Conservation (phyloP, 768 basidiomycete genomes). For the Mycena maculata region DNA sequence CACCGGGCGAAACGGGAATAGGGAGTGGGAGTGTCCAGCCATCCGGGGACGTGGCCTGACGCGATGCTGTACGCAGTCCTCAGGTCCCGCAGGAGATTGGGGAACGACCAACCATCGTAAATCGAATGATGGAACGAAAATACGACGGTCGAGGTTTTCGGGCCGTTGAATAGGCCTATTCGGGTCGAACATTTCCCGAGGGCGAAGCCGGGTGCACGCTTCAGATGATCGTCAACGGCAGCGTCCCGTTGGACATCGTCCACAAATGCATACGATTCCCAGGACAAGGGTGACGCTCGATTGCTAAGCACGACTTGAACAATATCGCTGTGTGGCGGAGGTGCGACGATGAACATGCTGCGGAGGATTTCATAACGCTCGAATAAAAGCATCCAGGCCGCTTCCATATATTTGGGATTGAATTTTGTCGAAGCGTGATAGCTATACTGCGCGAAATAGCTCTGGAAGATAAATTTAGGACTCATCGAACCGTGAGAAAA, state of each 20-base stretch:
- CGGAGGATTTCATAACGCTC: constrained; percentile 12
- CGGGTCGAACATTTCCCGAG: constrained; percentile 8
- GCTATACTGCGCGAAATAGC: constrained; percentile 13
- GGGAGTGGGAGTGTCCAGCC: background rate
- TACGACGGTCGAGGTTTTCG: background rate
- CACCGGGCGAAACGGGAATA: constrained; percentile 12
- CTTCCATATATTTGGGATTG: background rate
- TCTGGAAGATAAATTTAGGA: background rate
- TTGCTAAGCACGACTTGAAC: constrained; percentile 5
- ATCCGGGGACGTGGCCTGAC: background rate
- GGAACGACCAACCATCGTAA: constrained; percentile 3
- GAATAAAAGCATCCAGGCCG: constrained; percentile 1
- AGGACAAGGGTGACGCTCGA: background rate
- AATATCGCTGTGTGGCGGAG: constrained; percentile 11
- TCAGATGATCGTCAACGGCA: background rate
- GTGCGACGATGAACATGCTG: constrained; percentile 9
- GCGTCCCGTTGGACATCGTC: background rate
- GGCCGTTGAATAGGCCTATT: background rate
- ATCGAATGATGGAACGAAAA: constrained; percentile 8
- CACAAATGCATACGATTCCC: background rate
- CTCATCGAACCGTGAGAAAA: background rate
- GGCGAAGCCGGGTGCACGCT: background rate
- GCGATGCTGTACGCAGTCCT: background rate
- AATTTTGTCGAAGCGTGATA: background rate
- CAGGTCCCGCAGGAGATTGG: background rate